These are phyloP conservation scores for Abortiporus biennis DNA, from an alignment of 1,284 basidiomycete genomes.

Conservation along the genomic window DNA sequence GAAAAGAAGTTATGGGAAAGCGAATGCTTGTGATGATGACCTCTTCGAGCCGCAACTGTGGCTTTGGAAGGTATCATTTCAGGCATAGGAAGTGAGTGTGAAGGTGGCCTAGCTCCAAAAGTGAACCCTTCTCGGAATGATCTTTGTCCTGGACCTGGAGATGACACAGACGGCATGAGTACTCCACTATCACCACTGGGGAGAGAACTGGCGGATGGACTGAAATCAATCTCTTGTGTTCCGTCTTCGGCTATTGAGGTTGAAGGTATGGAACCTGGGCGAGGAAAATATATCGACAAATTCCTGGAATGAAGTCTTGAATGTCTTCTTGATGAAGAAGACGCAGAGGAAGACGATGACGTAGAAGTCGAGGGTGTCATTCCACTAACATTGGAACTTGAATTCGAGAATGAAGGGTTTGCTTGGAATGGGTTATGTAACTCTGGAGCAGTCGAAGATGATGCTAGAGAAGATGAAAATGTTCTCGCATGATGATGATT, in stretches of 20 bases:
- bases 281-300: constrained; percentile 86
- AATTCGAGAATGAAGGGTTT: constrained; percentile 1
- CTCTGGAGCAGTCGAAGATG: constrained; percentile 19
- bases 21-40: constrained; percentile 92
- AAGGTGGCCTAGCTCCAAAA: constrained; percentile 48
- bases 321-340: constrained; percentile 45
- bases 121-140: constrained; percentile 55
- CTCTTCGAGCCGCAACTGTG: constrained; percentile 47
- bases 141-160: constrained; percentile 26
- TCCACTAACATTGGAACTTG: constrained; percentile 13
- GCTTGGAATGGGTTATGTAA: constrained; percentile 11
- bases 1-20: constrained; percentile 89
- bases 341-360: constrained; percentile 12
- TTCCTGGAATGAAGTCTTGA: constrained; percentile 84
- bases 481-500: constrained; percentile 11
- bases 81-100: constrained; percentile 14
- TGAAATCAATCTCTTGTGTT: constrained; percentile 43
- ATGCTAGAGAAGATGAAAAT: constrained; percentile 10
- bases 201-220: constrained; percentile 20
- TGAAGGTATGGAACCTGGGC: constrained; percentile 59
- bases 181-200: constrained; percentile 37
- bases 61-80: constrained; percentile 19
- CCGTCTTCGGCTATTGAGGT: constrained; percentile 66
- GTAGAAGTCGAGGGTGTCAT: constrained; percentile 15
- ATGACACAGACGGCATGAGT: constrained; percentile 35